These are phyloP conservation scores for Colletotrichum sp. DNA, from an alignment of 2,329 filamentous ascomycete species.

Conservation along the genomic window DNA sequence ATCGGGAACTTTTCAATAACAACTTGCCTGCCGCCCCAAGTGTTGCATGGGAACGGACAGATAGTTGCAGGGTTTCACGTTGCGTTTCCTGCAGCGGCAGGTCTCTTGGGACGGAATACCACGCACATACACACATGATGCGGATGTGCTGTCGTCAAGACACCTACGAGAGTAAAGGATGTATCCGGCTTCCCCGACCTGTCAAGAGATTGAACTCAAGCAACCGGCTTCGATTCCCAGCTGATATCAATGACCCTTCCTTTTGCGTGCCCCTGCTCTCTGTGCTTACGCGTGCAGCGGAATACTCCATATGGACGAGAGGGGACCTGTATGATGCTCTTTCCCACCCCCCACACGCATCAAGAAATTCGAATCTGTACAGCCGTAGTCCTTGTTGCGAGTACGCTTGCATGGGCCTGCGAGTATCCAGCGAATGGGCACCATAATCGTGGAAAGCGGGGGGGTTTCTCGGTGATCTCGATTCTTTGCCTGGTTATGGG, in stretches of 20 bases:
- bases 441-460: neutral
- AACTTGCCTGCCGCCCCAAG: neutral
- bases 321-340: neutral
- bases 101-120: neutral
- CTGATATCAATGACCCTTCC: neutral
- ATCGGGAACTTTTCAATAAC: neutral
- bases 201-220: neutral
- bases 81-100: neutral
- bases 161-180: neutral
- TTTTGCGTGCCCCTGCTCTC: neutral
- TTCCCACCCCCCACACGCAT: neutral
- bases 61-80: neutral
- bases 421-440: neutral
- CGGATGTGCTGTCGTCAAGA: neutral
- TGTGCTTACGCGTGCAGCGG: neutral
- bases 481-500: neutral
- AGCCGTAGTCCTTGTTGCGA: neutral
- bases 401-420: neutral
- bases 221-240: neutral
- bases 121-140: neutral
- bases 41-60: neutral
- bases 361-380: neutral
- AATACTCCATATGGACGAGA: neutral
- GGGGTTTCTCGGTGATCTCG: neutral
- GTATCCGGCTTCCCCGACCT: neutral